Conservation (phyloP, 78 protist genomes). For the Acrasis kona region DNA sequence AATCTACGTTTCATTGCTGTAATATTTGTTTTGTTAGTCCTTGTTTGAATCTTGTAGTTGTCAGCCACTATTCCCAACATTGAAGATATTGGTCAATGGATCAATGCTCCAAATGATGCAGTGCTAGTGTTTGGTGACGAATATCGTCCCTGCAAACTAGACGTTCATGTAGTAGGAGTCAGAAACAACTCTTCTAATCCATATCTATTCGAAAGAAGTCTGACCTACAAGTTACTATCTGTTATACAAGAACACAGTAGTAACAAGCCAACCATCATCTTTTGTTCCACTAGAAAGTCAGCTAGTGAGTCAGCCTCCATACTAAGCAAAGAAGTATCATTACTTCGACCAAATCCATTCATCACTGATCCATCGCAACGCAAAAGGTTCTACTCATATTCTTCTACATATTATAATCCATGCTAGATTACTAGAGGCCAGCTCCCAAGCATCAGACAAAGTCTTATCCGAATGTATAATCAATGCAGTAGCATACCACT, state of each 20-base stretch:
- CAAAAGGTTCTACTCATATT: too few relatives aligned
- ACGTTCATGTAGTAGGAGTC: not conserved
- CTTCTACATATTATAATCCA: too few relatives aligned
- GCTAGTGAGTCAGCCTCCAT: constrained; percentile 12
- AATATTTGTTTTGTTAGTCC: too few relatives aligned
- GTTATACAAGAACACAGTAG: constrained; percentile 8
- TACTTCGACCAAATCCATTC: constrained; percentile 12
- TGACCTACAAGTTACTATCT: constrained; percentile 20
- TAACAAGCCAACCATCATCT: constrained; percentile 31
- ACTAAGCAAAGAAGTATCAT: not conserved
- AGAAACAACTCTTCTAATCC: not conserved
- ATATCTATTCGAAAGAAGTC: constrained; percentile 25
- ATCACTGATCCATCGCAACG: not conserved
- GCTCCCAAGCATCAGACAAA: not conserved
- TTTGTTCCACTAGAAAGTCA: constrained; percentile 42
- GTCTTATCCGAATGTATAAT: not conserved
- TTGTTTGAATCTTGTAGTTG: constrained; percentile 4
- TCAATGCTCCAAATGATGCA: not conserved
- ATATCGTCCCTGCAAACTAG: constrained; percentile 34
- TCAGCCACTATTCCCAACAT: constrained; percentile 54
- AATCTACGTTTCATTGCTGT: not conserved
- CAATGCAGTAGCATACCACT: constrained; percentile 37
- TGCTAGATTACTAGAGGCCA: not conserved
- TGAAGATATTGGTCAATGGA: constrained; percentile 31
- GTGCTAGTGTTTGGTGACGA: not conserved